Conservation (phyloP, 2,329 filamentous ascomycete species). For the Colletotrichum trifolii region DNA sequence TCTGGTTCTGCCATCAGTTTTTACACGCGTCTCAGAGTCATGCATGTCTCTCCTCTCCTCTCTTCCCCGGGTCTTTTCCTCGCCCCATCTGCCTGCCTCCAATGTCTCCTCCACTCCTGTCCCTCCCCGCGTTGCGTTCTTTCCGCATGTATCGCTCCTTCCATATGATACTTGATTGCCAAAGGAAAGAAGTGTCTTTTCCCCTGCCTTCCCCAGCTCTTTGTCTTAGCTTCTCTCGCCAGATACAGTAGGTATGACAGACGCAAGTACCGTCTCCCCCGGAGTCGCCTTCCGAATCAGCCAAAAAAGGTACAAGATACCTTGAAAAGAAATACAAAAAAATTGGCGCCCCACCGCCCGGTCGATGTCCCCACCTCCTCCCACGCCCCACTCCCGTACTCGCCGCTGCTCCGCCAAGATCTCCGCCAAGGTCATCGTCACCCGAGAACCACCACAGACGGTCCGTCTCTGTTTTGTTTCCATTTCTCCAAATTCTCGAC, state of each 20-base stretch:
- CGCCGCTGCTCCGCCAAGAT: constrained; percentile 35
- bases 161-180: neutral
- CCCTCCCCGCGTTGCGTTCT: neutral
- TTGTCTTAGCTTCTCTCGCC: too few relatives aligned
- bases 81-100: neutral
- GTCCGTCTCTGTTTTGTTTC: constrained; percentile 14
- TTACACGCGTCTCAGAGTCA: neutral
- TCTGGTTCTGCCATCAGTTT: neutral
- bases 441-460: constrained; percentile 34
- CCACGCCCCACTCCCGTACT: constrained; percentile 28
- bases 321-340: neutral
- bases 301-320: too few relatives aligned
- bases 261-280: too few relatives aligned
- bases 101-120: neutral
- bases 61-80: constrained; percentile 10
- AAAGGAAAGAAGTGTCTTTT: neutral
- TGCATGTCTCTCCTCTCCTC: constrained; percentile 6
- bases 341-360: constrained; percentile 9
- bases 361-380: constrained; percentile 17
- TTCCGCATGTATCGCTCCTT: neutral
- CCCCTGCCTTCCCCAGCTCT: too few relatives aligned
- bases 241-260: too few relatives aligned
- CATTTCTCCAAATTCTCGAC: constrained; percentile 11
- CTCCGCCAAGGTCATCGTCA: constrained; percentile 36
- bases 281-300: too few relatives aligned